Base-by-base conservation (phyloP, 257 asterid species). In the Nicotiana benthamiana region DNA sequence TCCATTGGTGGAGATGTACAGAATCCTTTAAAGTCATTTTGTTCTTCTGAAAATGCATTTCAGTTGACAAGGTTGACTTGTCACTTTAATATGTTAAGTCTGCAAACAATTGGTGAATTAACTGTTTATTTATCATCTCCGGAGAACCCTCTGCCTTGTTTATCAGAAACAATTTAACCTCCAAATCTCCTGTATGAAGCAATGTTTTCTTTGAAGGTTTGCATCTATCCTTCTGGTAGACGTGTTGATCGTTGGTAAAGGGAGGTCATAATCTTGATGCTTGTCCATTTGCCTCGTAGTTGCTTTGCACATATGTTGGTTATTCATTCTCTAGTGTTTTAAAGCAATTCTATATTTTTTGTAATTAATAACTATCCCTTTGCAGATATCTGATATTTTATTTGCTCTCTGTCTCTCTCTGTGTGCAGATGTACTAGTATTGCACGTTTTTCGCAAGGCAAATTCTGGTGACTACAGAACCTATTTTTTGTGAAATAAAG, bases 1-100 rank as follows among this genome's bases (percentile, higher is more conserved):
- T 87, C 90, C 89, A 60, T 82, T 83, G 83, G 82, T 89, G 94
- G 92, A 85, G 87, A 87, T 91, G 92, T 89, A 87, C 90, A 89
- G 86, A 85, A 80, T 84, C 80, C 83, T 80, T 87, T 83, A 83
- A 87, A 81, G 90, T 80, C 86, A 84, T 80, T 80, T 85, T 85
- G 85, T 18, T 54, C 26, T 80, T 88, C 84, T 85, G 92, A 87
- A 80, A 83, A 83, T 72, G 81, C 76, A 79, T 81, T 83, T 54
- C 89, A 81, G 88, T 87, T 86, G 87, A 88, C 83, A 82, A 80
- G 92, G 85, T 86, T 87, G 90, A 81, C 89, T 87, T 85, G 80
- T 84, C 67, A 18, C 84, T 82, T 82, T 86, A 87, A 81, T 28
- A 84, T 94, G 95, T 89, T 89, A 83, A 92, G 83, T 85, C 86